These are phyloP conservation scores for Starmerella stigmatis DNA, from an alignment of 805 yeast genomes.

Conservation along the genomic window DNA sequence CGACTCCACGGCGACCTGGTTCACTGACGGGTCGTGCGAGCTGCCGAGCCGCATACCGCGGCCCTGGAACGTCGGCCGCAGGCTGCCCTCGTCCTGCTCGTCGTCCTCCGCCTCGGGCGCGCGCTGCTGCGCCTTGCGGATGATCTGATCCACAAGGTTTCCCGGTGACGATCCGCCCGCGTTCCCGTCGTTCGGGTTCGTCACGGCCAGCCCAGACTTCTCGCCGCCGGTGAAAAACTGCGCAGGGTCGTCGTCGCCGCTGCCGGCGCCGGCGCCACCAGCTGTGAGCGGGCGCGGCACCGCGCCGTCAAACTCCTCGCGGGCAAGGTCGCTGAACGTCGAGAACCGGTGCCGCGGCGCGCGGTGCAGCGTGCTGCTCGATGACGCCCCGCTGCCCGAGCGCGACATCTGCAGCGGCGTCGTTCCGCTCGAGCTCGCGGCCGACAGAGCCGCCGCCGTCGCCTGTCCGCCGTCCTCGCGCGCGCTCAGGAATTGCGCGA, in stretches of 20 bases:
- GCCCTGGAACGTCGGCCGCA: slow-evolving; percentile 23
- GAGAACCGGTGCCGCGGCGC: slow-evolving; percentile 24
- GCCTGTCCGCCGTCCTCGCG: slow-evolving; percentile 2
- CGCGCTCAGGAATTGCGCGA: slow-evolving; percentile 12
- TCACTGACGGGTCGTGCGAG: slow-evolving; percentile 20
- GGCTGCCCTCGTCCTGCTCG: slow-evolving; percentile 13
- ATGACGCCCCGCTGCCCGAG: slow-evolving; percentile 5
- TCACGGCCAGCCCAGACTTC: slow-evolving; percentile 65
- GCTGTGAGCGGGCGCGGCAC: neutral
- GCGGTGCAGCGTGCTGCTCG: slow-evolving; percentile 6
- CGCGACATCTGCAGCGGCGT: slow-evolving; percentile 2
- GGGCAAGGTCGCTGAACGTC: slow-evolving; percentile 27
- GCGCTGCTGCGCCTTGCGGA: slow-evolving; percentile 30
- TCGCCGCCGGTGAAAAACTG: slow-evolving; percentile 51
- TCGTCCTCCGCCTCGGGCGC: slow-evolving; percentile 13
- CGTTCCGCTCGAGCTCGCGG: neutral
- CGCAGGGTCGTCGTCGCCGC: slow-evolving; percentile 32
- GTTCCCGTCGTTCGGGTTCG: slow-evolving; percentile 42
- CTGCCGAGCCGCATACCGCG: slow-evolving; percentile 31
- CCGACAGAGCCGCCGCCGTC: neutral
- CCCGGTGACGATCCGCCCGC: neutral
- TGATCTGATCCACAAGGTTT: slow-evolving; percentile 30
- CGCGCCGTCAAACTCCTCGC: slow-evolving; percentile 7
- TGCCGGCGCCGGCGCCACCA: slow-evolving; percentile 30
- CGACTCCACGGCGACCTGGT: slow-evolving; percentile 15